phyloP scores from a whole-genome alignment of 352 stramenopile species.

The Poterioochromonas sp. region DNA sequence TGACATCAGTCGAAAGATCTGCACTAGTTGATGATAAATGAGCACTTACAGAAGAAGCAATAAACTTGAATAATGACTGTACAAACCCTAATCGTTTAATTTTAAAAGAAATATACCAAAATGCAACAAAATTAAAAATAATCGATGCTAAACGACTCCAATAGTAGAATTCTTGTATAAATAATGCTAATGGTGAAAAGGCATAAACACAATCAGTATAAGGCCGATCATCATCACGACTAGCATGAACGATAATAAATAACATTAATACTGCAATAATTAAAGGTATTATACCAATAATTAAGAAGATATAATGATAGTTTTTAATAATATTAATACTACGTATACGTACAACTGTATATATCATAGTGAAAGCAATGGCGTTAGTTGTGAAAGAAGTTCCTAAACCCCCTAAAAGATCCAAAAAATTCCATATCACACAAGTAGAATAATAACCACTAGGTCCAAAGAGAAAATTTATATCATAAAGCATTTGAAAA shows the following conservation, averaged over 20 bases:
- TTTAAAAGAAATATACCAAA: background rate
- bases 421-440: background rate
- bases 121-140: background rate
- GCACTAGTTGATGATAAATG: background rate
- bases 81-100: background rate
- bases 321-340: conserved; percentile 13
- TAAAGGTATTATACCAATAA: background rate
- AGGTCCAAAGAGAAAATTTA: background rate
- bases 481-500: conserved; percentile 19
- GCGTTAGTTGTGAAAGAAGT: background rate
- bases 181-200: background rate
- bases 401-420: background rate
- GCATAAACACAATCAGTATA: background rate
- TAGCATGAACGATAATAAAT: background rate
- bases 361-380: background rate
- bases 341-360: background rate
- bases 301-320: background rate
- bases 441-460: background rate
- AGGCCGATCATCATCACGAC: background rate
- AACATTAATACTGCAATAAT: background rate
- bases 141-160: background rate
- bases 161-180: conserved; percentile 2
- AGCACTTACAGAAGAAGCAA: too few species aligned
- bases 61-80: too few species aligned
- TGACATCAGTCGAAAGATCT: background rate